Evolutionary conservation across 2,329 filamentous ascomycete species (phyloP).

Genomic region (Alternaria novae-zelandiae): DNA sequence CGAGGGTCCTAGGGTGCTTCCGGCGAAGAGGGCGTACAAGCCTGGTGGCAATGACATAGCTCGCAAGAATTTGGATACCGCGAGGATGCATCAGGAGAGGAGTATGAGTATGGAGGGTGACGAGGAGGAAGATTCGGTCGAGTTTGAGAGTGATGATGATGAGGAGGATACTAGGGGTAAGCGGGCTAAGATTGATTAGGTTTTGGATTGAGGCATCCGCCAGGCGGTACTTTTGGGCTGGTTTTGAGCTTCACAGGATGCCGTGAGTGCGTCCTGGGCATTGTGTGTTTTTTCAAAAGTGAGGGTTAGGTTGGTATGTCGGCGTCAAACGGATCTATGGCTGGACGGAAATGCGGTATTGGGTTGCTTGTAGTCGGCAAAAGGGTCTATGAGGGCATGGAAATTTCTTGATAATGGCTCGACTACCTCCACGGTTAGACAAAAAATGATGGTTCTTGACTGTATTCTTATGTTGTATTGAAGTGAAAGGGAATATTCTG

Average conservation of each 20-base stretch:
- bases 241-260: not conserved
- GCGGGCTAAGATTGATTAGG: constrained; percentile 1
- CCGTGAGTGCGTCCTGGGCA: not conserved
- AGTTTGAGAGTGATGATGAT: constrained; percentile 12
- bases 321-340: constrained; percentile 1
- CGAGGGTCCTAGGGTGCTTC: not conserved
- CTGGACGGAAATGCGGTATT: not conserved
- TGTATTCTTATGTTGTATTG: not conserved
- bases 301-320: not conserved
- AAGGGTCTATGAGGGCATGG: not conserved
- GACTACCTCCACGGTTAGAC: not conserved
- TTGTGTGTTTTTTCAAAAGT: not conserved
- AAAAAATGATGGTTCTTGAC: constrained; percentile 8
- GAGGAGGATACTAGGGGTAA: not conserved
- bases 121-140: constrained; percentile 9
- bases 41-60: constrained; percentile 39
- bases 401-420: not conserved
- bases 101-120: constrained; percentile 8
- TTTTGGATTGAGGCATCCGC: not conserved
- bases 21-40: constrained; percentile 26
- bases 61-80: constrained; percentile 28
- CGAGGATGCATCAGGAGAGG: constrained; percentile 18
- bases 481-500: not conserved
- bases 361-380: not conserved
- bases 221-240: not conserved